These are phyloP conservation scores for Euphorbia pulcherrima DNA, from an alignment of 345 rosid genomes.

Conservation along the genomic window DNA sequence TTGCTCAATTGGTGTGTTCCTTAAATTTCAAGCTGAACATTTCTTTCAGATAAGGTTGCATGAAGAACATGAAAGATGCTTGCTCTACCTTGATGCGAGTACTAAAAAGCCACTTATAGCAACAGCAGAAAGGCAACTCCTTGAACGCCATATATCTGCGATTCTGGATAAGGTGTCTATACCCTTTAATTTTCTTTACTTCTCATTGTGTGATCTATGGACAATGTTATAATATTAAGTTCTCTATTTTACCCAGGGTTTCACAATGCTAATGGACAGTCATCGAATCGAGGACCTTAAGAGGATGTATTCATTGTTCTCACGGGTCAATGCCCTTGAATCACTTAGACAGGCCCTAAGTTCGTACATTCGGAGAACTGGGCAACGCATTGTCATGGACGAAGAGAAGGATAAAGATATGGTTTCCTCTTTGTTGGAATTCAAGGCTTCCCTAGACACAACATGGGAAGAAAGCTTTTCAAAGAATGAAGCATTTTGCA, in stretches of 20 bases:
- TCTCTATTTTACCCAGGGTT: slow-evolving; percentile 57
- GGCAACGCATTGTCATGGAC: slow-evolving; percentile 82
- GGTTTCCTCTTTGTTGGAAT: slow-evolving; percentile 81
- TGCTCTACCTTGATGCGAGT: slow-evolving; percentile 75
- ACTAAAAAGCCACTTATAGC: slow-evolving; percentile 85
- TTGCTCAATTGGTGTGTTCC: neutral
- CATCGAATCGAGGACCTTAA: slow-evolving; percentile 84
- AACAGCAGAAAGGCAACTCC: slow-evolving; percentile 81
- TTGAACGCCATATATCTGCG: slow-evolving; percentile 75
- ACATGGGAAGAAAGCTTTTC: slow-evolving; percentile 92
- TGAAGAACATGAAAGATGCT: slow-evolving; percentile 95
- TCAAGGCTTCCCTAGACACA: slow-evolving; percentile 83
- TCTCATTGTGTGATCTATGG: slow-evolving; percentile 4
- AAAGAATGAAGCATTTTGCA: slow-evolving; percentile 83
- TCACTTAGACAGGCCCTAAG: slow-evolving; percentile 76
- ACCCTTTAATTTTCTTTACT: neutral
- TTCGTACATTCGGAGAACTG: slow-evolving; percentile 74
- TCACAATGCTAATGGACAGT: slow-evolving; percentile 83
- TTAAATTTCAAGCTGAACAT: slow-evolving; percentile 10
- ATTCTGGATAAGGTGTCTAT: slow-evolving; percentile 83
- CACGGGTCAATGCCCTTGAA: slow-evolving; percentile 85
- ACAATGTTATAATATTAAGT: neutral
- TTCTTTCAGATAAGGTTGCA: slow-evolving; percentile 74
- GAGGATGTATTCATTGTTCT: slow-evolving; percentile 71
- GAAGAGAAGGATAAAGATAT: slow-evolving; percentile 98